These are phyloP conservation scores for Kodamaea sp. DNA, from an alignment of 1,139 yeast genomes.

Conservation along the genomic window DNA sequence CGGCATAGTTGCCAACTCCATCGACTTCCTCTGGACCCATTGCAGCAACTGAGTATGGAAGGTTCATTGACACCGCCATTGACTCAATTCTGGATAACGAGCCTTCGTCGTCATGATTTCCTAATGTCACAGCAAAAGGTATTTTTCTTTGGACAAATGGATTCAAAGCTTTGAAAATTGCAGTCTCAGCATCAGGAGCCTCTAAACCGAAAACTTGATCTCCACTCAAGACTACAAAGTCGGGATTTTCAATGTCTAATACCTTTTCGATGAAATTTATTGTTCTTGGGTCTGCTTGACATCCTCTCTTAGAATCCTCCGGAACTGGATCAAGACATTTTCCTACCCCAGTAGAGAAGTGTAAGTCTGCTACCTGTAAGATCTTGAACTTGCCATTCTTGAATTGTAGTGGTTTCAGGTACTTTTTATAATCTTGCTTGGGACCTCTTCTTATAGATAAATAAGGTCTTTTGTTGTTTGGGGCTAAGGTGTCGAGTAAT, in stretches of 20 bases:
- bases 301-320: constrained; percentile 37
- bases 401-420: constrained; percentile 27
- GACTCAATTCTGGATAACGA: constrained; percentile 59
- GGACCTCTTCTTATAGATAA: constrained; percentile 32
- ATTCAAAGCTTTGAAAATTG: constrained; percentile 71
- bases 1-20: constrained; percentile 79
- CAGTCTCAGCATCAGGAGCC: constrained; percentile 76
- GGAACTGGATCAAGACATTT: constrained; percentile 73
- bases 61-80: constrained; percentile 51
- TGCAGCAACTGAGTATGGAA: constrained; percentile 69
- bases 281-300: constrained; percentile 78
- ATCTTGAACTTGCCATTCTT: constrained; percentile 63
- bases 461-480: constrained; percentile 24
- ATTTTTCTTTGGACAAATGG: constrained; percentile 67
- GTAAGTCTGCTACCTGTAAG: constrained; percentile 84
- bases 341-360: constrained; percentile 78
- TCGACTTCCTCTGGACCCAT: constrained; percentile 65
- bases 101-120: constrained; percentile 86
- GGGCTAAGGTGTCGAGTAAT: constrained; percentile 22
- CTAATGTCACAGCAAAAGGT: constrained; percentile 81
- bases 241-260: constrained; percentile 73
- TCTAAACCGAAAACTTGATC: constrained; percentile 77
- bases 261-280: constrained; percentile 59
- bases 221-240: constrained; percentile 81
- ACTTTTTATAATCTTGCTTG: constrained; percentile 23